These are phyloP conservation scores for Citrus glauca DNA, from an alignment of 345 rosid genomes.

Conservation along the genomic window DNA sequence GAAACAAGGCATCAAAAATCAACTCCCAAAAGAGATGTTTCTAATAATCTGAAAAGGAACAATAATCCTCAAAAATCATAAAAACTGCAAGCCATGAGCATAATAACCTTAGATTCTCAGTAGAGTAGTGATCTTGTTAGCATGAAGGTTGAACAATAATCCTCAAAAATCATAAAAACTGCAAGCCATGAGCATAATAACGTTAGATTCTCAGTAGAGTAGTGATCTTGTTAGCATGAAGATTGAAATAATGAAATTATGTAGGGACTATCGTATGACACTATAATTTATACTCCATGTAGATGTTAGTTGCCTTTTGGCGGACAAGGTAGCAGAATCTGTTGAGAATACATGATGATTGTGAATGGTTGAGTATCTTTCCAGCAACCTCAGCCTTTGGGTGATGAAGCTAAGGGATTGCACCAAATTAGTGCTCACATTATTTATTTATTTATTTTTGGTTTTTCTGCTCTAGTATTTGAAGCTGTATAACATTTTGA, in stretches of 20 bases:
- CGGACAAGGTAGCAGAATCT: background rate
- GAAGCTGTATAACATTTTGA: slow-evolving; percentile 1
- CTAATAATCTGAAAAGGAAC: background rate
- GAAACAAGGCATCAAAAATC: background rate
- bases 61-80: background rate
- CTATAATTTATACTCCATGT: background rate
- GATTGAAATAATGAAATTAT: background rate
- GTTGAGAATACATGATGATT: background rate
- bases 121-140: background rate
- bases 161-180: background rate
- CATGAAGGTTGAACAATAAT: background rate
- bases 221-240: background rate
- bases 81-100: background rate
- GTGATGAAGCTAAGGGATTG: background rate
- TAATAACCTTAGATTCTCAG: background rate
- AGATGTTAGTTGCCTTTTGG: background rate
- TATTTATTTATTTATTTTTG: background rate
- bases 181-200: background rate
- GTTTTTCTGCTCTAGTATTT: background rate
- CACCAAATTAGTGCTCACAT: background rate
- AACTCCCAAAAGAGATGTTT: background rate
- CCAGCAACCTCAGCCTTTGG: background rate
- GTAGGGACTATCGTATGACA: background rate
- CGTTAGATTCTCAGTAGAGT: background rate
- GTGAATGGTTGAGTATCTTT: background rate